Base-by-base conservation (phyloP, 2,329 filamentous ascomycete species). In the Neonectria faginata region DNA sequence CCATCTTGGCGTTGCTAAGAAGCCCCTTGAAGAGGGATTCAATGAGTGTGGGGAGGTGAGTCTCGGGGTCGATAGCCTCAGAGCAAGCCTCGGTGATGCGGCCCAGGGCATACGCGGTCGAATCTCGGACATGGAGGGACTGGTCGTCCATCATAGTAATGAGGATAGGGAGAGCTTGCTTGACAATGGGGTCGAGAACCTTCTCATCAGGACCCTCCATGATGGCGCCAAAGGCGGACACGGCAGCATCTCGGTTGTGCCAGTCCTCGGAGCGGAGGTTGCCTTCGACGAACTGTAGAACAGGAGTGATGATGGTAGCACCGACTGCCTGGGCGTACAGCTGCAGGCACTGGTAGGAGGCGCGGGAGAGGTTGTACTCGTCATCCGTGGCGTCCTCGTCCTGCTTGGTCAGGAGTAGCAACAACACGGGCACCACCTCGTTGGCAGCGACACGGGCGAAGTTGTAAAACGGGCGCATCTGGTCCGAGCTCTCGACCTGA, bases 171-270 rank as follows among this genome's bases (percentile, higher is more conserved):
- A 99, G 87, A 66, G 94, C 96, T 79, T 97, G 95, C 84, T 97
- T 97, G 75, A 99, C 93, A 61, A 99, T 91, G 61, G 95, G 94
- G 74, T 97, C 93, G 57, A 99, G 84, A 54, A 95, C 89, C 82
- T 92, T 93, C 80, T 97, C 92, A 64, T 98, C 96, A 1, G 96
- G 96, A 27, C 96, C 96, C 77, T 99, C 96, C 94, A 99, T 97
- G 74, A 99, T 98, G 70, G 94, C 96, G 68, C 96, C 96, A 73
- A 99, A 98, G 18, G 96, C 94, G 64, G 96, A 97, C 33, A 99
- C 96, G 55, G 96, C 94, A 57, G 96, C 96, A 82, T 99, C 96
- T 73, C 96, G 90, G 79, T 90, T 88, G 79, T 97, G 94, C 96
- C 96, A 99, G 80, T 98, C 93, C 61, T 97, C 93, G 64, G 89